Percentiles rank a stretch among this genome's conserved stretches.
Evolutionary conservation across 2,329 filamentous ascomycete species (phyloP).

Genomic region (Fusarium sterilihyphosum): DNA sequence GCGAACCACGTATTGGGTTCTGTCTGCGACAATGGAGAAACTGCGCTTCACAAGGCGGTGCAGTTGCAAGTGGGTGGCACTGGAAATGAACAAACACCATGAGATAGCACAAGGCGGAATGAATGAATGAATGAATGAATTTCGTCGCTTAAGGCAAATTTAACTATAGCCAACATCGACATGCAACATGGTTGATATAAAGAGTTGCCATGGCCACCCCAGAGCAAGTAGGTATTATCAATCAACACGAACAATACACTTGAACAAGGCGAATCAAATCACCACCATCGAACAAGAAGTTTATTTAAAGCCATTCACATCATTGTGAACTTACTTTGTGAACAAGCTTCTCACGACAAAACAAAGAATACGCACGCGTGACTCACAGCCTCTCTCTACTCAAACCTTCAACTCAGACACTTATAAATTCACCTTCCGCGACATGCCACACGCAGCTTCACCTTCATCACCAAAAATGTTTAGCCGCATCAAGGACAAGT

Average conservation of each 20-base stretch:
- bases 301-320: neutral
- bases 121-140: too few species aligned
- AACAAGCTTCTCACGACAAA: neutral
- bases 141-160: too few species aligned
- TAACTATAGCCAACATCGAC: too few species aligned
- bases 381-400: neutral
- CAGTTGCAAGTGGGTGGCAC: neutral
- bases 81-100: neutral
- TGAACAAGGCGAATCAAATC: neutral
- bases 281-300: neutral
- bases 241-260: neutral
- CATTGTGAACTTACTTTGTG: neutral
- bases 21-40: neutral
- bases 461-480: conserved; percentile 31
- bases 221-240: neutral
- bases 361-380: neutral
- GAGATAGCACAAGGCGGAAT: neutral
- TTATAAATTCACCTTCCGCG: neutral
- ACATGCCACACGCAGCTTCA: conserved; percentile 20
- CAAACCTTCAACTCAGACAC: neutral
- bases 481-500: conserved; percentile 47
- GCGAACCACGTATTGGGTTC: neutral
- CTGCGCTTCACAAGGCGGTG: neutral
- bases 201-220: neutral
- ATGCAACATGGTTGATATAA: neutral